Base-by-base conservation (phyloP, 2,329 filamentous ascomycete species). In the Phialemoniopsis sp. region DNA sequence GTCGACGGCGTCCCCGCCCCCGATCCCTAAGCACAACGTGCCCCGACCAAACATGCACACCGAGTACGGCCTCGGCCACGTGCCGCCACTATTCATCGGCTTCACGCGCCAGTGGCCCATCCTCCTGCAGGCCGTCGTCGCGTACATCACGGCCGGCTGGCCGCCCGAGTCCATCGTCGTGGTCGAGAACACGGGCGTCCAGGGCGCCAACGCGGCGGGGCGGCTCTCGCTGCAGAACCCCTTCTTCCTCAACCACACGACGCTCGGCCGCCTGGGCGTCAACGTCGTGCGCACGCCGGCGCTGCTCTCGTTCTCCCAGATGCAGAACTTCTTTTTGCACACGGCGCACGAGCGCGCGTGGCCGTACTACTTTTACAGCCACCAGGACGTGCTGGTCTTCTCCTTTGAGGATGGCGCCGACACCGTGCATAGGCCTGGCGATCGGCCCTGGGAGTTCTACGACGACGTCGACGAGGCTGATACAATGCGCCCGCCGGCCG, bases 91-190 rank as follows among this genome's bases (percentile, higher is more conserved):
- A 15, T 41, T 76, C 36, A 70, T 79, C 37, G 70, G 72, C 10
- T 78, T 77, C 55, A 76, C 73, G 1, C 56, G 68, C 5, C 73
- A 76, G 54, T 74, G 68, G 66, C 63, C 64, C 13, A 54, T 76
- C 44, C 59, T 78, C 26, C 60, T 73, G 37, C 74, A 78, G 53
- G 68, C 67, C 14, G 63, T 78, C 4, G 62, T 72, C 21, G 68
- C 63, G 36, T 78, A 77, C 52, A 68, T 78, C 39, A 67, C 72
- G 2, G 70, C 70, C 4, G 74, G 74, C 15, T 78, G 73, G 73
- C 74, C 73, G 30, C 53, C 70, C 3, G 57, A 58, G 19, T 68
- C 77, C 46, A 77, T 78, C 40, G 68, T 70, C 43, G 64, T 78
- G 2, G 59, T 78, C 6, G 74, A 78, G 47, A 78, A 78, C 54